These are phyloP conservation scores for Trichosanthes cucumerina DNA, from an alignment of 306 rosid genomes.

Conservation along the genomic window DNA sequence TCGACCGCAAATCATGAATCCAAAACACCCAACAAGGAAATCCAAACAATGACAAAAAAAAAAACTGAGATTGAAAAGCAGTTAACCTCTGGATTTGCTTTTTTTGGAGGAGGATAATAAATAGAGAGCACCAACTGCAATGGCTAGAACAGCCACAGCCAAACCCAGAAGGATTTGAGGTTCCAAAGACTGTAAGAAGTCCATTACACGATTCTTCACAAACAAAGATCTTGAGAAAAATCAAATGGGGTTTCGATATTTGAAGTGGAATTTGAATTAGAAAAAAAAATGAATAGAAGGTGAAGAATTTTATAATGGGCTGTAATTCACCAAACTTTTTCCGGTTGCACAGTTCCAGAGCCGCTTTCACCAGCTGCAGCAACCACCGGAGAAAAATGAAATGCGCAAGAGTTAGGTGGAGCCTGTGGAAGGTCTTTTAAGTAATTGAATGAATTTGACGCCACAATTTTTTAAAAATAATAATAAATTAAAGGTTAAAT, in stretches of 20 bases:
- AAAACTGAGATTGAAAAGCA: neutral
- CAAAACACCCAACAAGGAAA: neutral
- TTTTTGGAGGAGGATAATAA: neutral
- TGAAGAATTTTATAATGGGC: neutral
- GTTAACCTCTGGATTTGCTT: constrained; percentile 2
- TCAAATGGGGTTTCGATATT: neutral
- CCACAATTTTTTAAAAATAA: no score
- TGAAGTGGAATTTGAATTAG: neutral
- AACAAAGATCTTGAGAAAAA: neutral
- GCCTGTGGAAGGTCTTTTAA: neutral
- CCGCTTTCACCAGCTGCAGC: neutral
- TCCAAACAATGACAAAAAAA: neutral
- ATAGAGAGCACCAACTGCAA: constrained; percentile 10
- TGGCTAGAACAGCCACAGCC: constrained; percentile 7
- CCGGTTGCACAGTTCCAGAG: neutral
- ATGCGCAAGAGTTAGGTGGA: neutral
- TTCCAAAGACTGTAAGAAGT: constrained; percentile 10
- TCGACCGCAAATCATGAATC: neutral
- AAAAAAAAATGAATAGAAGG: neutral
- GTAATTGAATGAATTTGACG: neutral
- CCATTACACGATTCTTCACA: neutral
- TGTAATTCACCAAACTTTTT: neutral
- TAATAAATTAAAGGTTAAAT: no score
- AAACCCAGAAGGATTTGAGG: constrained; percentile 11
- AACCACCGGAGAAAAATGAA: neutral